Evolutionary conservation across 345 rosid genomes (phyloP).

Genomic region (Heritiera littoralis): DNA sequence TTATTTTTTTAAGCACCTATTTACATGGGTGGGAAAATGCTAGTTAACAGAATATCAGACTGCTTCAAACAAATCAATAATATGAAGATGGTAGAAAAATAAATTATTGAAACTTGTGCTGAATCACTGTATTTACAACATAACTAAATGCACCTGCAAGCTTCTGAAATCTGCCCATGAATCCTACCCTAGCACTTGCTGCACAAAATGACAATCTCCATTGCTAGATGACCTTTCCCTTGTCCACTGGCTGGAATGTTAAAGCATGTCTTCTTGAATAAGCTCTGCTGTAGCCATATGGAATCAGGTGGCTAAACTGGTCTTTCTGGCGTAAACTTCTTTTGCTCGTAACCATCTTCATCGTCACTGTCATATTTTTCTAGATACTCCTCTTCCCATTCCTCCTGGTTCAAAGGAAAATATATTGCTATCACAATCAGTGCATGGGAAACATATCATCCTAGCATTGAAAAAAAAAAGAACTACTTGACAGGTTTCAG

Average conservation of each 20-base stretch:
- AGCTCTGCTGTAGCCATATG: background rate
- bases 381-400: conserved; percentile 36
- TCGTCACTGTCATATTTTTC: conserved; percentile 15
- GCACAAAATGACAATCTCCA: background rate
- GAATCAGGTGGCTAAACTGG: background rate
- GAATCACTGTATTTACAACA: background rate
- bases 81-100: background rate
- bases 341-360: conserved; percentile 14
- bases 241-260: background rate
- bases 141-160: background rate
- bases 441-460: background rate
- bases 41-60: background rate
- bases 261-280: background rate
- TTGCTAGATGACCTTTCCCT: background rate
- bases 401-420: conserved; percentile 30
- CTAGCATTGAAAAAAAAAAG: background rate
- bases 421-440: background rate
- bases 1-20: background rate
- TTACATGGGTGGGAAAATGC: background rate
- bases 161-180: background rate
- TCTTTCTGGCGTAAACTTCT: background rate
- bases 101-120: background rate
- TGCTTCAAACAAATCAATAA: background rate
- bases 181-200: background rate
- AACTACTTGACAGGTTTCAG: background rate